Evolutionary conservation across 73 alveolate species (phyloP), one percentile per base, ranked within the genome.

Genomic region (Breviolum minutum): DNA sequence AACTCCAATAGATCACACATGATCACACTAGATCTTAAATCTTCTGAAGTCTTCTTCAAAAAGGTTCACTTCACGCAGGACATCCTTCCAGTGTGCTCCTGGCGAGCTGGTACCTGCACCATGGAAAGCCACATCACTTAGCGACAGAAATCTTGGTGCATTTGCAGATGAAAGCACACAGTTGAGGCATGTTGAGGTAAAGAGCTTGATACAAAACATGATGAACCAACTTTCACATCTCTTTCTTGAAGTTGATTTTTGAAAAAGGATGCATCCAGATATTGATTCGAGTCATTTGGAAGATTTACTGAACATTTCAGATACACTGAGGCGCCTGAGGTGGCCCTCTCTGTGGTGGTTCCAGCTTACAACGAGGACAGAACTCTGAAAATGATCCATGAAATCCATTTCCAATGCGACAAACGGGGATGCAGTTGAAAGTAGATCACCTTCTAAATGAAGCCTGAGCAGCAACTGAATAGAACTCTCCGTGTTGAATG

Each of bases 331-430:
- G 95, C 86, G 11, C 98, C 98, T 17, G 97, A 87, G 66, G 99
- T 94, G 71, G 99, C 60, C 69, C 93, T 99, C 32, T 98, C 99
- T 11, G 93, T 99, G 74, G 99, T 99, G 32, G 99, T 99, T n/a
- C 99, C 99, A 5, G 99, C 99, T 1, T 99, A 99, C 92, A 99
- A 99, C 32, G 99, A 99, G 94, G 99, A 95, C 95, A 69, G 24
- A 9, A 9, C 19, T 40, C 54, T 40, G 54, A 40, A 40, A 3
- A 40, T 40, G 54, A 0, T 40, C 54, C 54, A 40, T 40, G 54
- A 40, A 40, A 40, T 40, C 40, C 26, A 48, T 40, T 16, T 62
- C n/a, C 16, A 40, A 40, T 13, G 85, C 40, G 54, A 40, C 0
- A 40, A 40, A 40, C 63, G 62, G 1, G 29, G 64, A 24, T 29